Evolutionary conservation across 345 rosid species (phyloP).

Genomic region (Sapria himalayana): DNA sequence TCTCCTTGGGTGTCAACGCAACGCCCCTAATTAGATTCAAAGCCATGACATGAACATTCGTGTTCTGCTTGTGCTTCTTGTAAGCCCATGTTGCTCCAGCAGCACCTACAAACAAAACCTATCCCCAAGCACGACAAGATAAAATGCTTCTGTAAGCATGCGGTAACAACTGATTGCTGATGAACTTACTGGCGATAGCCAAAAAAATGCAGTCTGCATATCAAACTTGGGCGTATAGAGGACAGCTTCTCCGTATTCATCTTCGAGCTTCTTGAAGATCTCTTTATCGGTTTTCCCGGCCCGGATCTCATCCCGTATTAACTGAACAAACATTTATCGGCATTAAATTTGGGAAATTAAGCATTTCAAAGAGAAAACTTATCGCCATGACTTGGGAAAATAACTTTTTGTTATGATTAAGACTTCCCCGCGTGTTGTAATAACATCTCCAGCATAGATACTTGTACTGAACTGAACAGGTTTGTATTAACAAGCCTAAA

Average conservation of each 20-base stretch:
- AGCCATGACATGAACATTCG: conserved; percentile 76
- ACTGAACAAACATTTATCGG: no score
- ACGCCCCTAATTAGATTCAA: conserved; percentile 64
- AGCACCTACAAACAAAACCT: conserved; percentile 49
- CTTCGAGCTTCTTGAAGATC: conserved; percentile 76
- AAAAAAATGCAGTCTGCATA: conserved; percentile 73
- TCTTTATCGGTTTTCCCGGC: conserved; percentile 82
- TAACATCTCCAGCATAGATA: no score
- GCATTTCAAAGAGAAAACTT: no score
- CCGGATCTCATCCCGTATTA: conserved; percentile 77
- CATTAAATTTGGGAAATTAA: no score
- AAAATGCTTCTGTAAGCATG: not conserved
- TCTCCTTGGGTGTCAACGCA: conserved; percentile 65
- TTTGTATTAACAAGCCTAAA: no score
- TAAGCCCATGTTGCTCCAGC: conserved; percentile 57
- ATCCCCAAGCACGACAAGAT: conserved; percentile 6
- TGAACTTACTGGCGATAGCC: conserved; percentile 77
- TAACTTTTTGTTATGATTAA: no score
- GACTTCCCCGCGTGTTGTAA: no score
- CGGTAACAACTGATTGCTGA: not conserved
- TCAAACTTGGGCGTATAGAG: conserved; percentile 91
- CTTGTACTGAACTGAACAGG: no score
- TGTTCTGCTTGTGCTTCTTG: conserved; percentile 44
- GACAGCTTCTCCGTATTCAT: conserved; percentile 84
- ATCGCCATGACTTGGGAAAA: no score